Conservation (phyloP, 164 flowering plant genomes). For the Magnolia changhungtana region DNA sequence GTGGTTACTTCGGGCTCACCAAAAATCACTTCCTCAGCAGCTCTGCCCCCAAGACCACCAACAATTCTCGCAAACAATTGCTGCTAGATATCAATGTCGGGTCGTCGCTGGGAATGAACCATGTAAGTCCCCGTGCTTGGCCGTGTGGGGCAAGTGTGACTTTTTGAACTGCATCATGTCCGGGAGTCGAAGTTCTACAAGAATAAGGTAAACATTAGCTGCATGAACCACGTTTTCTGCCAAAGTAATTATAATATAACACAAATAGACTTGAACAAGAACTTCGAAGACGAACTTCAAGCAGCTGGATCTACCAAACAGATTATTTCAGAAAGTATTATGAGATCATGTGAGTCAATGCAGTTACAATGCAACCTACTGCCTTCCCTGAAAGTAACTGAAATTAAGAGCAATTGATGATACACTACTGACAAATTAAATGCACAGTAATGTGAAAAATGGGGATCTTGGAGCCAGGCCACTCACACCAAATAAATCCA, state of each 20-base stretch:
- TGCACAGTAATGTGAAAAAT: too few relatives aligned
- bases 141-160: conserved; percentile 84
- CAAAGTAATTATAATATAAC: background rate
- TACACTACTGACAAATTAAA: too few relatives aligned
- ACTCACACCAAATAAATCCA: too few relatives aligned
- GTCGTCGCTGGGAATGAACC: conserved; percentile 82
- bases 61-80: conserved; percentile 87
- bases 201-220: background rate
- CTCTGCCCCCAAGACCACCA: conserved; percentile 86
- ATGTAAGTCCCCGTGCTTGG: conserved; percentile 80
- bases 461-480: too few relatives aligned
- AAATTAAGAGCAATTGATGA: too few relatives aligned
- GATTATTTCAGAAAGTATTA: too few relatives aligned
- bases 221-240: background rate
- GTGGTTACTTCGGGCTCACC: too few relatives aligned
- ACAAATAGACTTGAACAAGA: background rate
- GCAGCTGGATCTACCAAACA: background rate
- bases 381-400: background rate
- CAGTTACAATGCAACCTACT: too few relatives aligned
- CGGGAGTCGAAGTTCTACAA: conserved; percentile 82
- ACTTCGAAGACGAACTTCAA: background rate
- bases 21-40: too few relatives aligned
- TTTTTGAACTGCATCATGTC: conserved; percentile 88
- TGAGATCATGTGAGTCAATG: too few relatives aligned
- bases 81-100: conserved; percentile 81